Conservation (phyloP, 805 yeast species). For the Yamadazyma sp. region DNA sequence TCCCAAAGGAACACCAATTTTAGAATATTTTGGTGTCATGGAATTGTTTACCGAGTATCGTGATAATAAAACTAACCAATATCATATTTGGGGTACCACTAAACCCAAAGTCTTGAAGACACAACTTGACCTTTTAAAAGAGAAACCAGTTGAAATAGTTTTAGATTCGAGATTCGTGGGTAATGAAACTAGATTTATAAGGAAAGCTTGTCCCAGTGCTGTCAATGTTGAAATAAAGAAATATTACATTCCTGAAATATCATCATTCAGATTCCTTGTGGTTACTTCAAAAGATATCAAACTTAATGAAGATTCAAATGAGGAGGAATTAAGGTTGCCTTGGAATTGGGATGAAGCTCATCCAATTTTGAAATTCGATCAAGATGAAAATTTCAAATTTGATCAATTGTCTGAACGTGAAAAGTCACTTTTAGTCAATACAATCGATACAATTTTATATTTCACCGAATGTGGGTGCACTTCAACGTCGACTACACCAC, state of each 20-base stretch:
- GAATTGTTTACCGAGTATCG: slow-evolving; percentile 63
- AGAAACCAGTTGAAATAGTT: slow-evolving; percentile 50
- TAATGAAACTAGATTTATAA: slow-evolving; percentile 66
- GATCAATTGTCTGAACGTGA: slow-evolving; percentile 54
- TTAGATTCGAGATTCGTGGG: slow-evolving; percentile 82
- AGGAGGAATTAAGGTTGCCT: slow-evolving; percentile 70
- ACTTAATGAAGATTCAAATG: slow-evolving; percentile 33
- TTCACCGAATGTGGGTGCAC: slow-evolving; percentile 64
- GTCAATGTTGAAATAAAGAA: slow-evolving; percentile 71
- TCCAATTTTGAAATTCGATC: slow-evolving; percentile 57
- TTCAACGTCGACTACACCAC: slow-evolving; percentile 31
- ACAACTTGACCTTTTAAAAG: background rate
- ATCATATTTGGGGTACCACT: slow-evolving; percentile 67
- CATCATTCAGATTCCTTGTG: slow-evolving; percentile 49
- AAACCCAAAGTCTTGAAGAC: slow-evolving; percentile 38
- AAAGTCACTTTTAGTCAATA: slow-evolving; percentile 53
- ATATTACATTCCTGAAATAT: slow-evolving; percentile 38
- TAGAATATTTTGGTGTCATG: slow-evolving; percentile 72
- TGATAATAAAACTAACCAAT: slow-evolving; percentile 69
- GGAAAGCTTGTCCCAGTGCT: slow-evolving; percentile 60
- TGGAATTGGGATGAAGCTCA: slow-evolving; percentile 90
- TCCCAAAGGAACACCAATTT: slow-evolving; percentile 47
- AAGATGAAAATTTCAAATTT: slow-evolving; percentile 31
- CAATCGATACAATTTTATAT: slow-evolving; percentile 60
- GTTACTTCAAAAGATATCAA: slow-evolving; percentile 53